Evolutionary conservation across 345 rosid genomes (phyloP), one percentile per base, ranked within the genome.

Genomic region (Aquilaria yunnanensis): DNA sequence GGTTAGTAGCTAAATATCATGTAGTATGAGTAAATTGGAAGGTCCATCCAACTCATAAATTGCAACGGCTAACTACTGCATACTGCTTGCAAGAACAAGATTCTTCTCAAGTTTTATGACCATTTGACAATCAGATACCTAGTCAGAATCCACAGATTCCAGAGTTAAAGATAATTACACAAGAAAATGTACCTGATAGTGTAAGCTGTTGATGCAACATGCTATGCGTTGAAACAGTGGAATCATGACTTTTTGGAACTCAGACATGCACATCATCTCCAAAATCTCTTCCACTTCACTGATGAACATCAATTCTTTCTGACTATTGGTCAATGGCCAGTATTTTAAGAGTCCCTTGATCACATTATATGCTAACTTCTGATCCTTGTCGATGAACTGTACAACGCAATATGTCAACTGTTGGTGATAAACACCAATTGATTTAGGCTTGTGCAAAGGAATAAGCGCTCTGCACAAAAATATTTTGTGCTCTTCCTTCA

Each of bases 251-350:
- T 72, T 80, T 56, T 81, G 89, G 69, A 85, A 85, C 78, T 88
- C 96, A 1, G 51, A 79, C 78, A 72, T 62, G 62, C 71, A 69
- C 12, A 76, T 83, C 82, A 80, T 81, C 73, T 88, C 92, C 77
- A 85, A 66, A 77, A 88, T 77, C 78, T 88, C 92, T 80, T 88
- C 96, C 71, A 85, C 50, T 77, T 88, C 96, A 10, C 96, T 85
- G 67, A 88, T 75, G 70, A 85, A 88, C 96, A 88, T 85, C 77
- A 88, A 72, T 74, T 83, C 92, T 80, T 88, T 88, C 78, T 85
- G 96, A 76, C 96, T 85, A 66, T 81, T 85, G 23, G 89, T 85
- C 58, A 88, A 76, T 0, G 96, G 96, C 96, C 96, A 88, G 73
- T 83, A 88, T 72, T 78, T 88, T 72, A 88, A 58, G 54, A 85